Conservation (phyloP, 75 land plant genomes). For the Adiantum capillusveneris region DNA sequence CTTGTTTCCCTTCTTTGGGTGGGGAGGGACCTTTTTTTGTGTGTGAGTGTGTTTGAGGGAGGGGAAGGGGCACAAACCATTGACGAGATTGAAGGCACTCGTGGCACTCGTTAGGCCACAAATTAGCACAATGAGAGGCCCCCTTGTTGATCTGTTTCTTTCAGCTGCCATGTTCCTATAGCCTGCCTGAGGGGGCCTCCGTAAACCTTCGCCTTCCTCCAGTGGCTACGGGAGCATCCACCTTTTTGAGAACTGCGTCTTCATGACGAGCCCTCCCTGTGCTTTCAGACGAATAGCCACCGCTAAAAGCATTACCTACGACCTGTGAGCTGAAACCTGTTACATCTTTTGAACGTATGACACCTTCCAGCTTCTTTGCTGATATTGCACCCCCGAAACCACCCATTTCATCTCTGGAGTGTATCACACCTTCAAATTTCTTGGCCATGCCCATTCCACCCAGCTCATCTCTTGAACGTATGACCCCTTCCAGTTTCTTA, state of each 20-base stretch:
- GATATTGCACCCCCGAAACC: neutral
- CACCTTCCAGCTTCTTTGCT: conserved; percentile 4
- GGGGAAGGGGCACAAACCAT: no score
- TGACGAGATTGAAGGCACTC: no score
- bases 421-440: conserved; percentile 3
- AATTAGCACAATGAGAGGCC: no score
- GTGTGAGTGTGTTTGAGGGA: no score
- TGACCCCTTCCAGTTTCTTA: conserved; percentile 1
- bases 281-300: conserved; percentile 9
- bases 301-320: conserved; percentile 16
- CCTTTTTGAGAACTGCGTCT: conserved; percentile 5
- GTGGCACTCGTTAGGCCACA: no score
- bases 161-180: conserved; percentile 51
- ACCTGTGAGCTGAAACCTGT: conserved; percentile 1
- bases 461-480: neutral
- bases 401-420: neutral
- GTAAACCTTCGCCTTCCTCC: conserved; percentile 37
- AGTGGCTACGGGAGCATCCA: conserved; percentile 12
- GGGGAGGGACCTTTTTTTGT: no score
- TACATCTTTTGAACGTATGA: conserved; percentile 5
- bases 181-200: conserved; percentile 29
- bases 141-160: no score
- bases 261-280: neutral
- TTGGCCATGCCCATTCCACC: neutral
- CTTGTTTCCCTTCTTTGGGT: no score